Evolutionary conservation across 306 rosid genomes (phyloP).

Genomic region (Begonia masoniana): DNA sequence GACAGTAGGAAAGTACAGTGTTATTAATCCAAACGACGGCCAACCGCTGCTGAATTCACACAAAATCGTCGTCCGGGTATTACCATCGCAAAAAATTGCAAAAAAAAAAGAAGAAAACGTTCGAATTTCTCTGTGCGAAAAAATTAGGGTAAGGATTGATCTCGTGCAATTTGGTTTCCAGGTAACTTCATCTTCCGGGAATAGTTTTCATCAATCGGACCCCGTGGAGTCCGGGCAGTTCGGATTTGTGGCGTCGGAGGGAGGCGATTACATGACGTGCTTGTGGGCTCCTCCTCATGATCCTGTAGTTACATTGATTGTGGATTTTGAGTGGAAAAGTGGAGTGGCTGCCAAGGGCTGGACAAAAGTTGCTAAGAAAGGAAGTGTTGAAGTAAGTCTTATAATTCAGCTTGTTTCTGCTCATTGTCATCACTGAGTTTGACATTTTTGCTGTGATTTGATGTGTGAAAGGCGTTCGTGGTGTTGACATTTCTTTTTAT

Average conservation of each 20-base stretch:
- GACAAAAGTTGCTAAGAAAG: slow-evolving; percentile 89
- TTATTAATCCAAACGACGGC: slow-evolving; percentile 59
- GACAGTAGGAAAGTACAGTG: slow-evolving; percentile 73
- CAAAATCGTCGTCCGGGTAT: slow-evolving; percentile 75
- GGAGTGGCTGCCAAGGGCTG: slow-evolving; percentile 93
- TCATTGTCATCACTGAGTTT: no score
- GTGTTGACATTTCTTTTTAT: no score
- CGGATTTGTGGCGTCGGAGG: slow-evolving; percentile 57
- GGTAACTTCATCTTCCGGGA: slow-evolving; percentile 81
- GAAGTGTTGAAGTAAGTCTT: slow-evolving; percentile 73
- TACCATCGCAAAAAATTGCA: background rate
- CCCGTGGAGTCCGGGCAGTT: slow-evolving; percentile 55
- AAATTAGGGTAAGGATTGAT: background rate
- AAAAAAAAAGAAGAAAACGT: background rate
- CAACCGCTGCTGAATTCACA: slow-evolving; percentile 58
- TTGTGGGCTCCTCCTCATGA: slow-evolving; percentile 64
- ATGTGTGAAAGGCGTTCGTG: no score
- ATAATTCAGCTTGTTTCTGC: background rate
- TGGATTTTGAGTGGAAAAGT: slow-evolving; percentile 88
- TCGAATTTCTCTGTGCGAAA: no score
- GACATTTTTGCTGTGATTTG: no score
- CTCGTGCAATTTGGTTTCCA: slow-evolving; percentile 11
- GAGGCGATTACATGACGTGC: slow-evolving; percentile 84
- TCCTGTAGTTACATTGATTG: slow-evolving; percentile 36
- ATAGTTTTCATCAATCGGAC: slow-evolving; percentile 58